Evolutionary conservation across 345 rosid species (phyloP), one percentile per base, ranked within the genome.

Genomic region (Microthlaspi erraticum): DNA sequence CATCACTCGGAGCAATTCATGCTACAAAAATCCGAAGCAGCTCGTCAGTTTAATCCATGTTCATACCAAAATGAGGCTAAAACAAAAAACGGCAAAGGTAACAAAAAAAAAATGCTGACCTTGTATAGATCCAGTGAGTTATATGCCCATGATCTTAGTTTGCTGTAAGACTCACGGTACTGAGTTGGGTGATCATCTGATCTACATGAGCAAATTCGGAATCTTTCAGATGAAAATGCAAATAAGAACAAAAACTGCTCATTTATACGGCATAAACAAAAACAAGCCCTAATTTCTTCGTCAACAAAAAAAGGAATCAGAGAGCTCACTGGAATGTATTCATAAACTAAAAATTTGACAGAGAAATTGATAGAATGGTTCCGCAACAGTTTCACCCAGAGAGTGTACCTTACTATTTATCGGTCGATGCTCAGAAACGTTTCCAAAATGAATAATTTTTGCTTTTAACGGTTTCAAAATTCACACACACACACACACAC

Each of bases 1-100:
- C 74, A 94, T 96, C 70, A 95, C 96, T 36, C 96, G 89, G 59
- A 95, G 96, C 80, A 95, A 82, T 70, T 95, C 98, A 64, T 86
- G 92, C 99, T 95, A 92, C 83, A 80, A 17, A 46, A 17, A 46
- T 57, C 64, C 13, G 19, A 77, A 75, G n/a, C 57, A 74, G 18
- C 60, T 48, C 9, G 32, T 65, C 39, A 57, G 17, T 66, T 46
- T 4, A 1, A n/a, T 11, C 6, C 72, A 41, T 26, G 3, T 16
- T 41, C 8, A 53, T 8, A 69, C 26, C 26, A 53, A 44, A 23
- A 0, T 5, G 17, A 60, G 4, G 39, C 29, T n/a, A 41, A 23
- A 2, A n/a, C n/a, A 49, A 36, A 37, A 5, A 48, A 23, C 12
- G 1, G 13, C 43, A 13, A 17, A 6, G 1, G 32, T 23, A 12